A percentile compares a stretch with the other conserved stretches of the same genome.
Evolutionary conservation across 805 yeast genomes (phyloP).

Genomic region (Saccharomycodes ludwigii): DNA sequence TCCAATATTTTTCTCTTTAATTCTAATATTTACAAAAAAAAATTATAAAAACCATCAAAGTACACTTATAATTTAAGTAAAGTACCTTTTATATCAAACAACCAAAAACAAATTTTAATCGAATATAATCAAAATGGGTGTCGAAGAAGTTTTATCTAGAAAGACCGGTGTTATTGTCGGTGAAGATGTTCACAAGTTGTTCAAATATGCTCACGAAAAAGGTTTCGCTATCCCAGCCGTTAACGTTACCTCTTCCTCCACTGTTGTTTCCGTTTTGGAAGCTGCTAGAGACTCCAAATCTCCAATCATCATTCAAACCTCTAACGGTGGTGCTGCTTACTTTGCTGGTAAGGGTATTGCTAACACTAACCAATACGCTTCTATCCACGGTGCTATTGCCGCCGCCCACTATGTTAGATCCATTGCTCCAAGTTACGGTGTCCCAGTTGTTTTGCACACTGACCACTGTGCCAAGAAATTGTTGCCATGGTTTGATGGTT

Average conservation of each 20-base stretch:
- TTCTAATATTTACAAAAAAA: too few species aligned
- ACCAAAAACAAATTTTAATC: not conserved
- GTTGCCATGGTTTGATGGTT: slow-evolving; percentile 97
- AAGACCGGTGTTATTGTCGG: slow-evolving; percentile 98
- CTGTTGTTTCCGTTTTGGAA: slow-evolving; percentile 92
- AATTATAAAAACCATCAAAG: too few species aligned
- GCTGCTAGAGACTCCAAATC: slow-evolving; percentile 92
- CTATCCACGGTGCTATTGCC: slow-evolving; percentile 89
- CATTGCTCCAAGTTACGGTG: slow-evolving; percentile 90
- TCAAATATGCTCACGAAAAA: slow-evolving; percentile 85
- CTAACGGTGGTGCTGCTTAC: slow-evolving; percentile 99
- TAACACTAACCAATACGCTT: slow-evolving; percentile 87
- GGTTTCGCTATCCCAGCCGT: slow-evolving; percentile 97
- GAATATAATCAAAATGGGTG: slow-evolving; percentile 37
- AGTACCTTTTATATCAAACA: too few species aligned
- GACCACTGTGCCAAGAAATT: slow-evolving; percentile 99
- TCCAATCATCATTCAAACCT: slow-evolving; percentile 93
- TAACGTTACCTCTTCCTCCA: slow-evolving; percentile 95
- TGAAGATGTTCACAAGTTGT: slow-evolving; percentile 76
- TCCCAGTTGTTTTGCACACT: slow-evolving; percentile 94
- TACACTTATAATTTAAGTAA: too few species aligned
- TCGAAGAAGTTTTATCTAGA: slow-evolving; percentile 67
- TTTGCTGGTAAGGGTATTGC: slow-evolving; percentile 98
- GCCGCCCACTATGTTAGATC: slow-evolving; percentile 97
- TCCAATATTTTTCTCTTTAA: too few species aligned